These are phyloP conservation scores for Pholiota molesta DNA, from an alignment of 768 basidiomycete species.

Conservation along the genomic window DNA sequence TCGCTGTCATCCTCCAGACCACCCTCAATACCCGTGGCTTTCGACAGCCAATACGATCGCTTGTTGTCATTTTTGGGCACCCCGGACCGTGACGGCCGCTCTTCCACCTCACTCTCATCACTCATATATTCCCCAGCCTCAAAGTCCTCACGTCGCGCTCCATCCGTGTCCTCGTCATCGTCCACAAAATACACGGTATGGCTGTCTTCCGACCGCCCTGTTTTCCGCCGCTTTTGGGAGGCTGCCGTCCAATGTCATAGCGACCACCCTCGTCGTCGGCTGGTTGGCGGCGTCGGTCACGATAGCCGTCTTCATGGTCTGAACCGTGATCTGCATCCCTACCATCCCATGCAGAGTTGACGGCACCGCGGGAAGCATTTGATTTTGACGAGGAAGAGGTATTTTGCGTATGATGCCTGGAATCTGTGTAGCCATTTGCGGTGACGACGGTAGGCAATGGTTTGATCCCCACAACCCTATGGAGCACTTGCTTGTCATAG, in stretches of 20 bases:
- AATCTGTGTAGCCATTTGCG: not conserved
- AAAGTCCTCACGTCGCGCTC: constrained; percentile 7
- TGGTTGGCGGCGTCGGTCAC: constrained; percentile 8
- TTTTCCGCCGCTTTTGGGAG: constrained; percentile 50
- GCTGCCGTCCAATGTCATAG: constrained; percentile 54
- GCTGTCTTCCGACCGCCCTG: constrained; percentile 39
- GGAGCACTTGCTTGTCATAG: constrained; percentile 60
- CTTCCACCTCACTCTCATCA: constrained; percentile 14
- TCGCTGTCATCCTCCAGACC: constrained; percentile 26
- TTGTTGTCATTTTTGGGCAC: constrained; percentile 36
- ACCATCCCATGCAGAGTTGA: constrained; percentile 17
- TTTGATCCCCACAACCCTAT: constrained; percentile 56
- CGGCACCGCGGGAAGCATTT: constrained; percentile 13
- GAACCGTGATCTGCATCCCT: constrained; percentile 5
- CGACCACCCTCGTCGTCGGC: constrained; percentile 56
- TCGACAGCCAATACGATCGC: constrained; percentile 64
- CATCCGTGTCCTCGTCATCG: constrained; percentile 40
- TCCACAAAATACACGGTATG: constrained; percentile 56
- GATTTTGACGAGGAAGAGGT: constrained; percentile 11
- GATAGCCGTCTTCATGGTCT: constrained; percentile 21
- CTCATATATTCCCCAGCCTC: constrained; percentile 7
- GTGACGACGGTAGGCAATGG: constrained; percentile 21
- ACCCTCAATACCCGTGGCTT: constrained; percentile 41
- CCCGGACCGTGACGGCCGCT: constrained; percentile 5
- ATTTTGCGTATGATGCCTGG: not conserved